Percentiles rank a stretch among this genome's conserved stretches.
Conservation (phyloP, 2,329 filamentous ascomycete genomes). For the Talaromyces sp. region DNA sequence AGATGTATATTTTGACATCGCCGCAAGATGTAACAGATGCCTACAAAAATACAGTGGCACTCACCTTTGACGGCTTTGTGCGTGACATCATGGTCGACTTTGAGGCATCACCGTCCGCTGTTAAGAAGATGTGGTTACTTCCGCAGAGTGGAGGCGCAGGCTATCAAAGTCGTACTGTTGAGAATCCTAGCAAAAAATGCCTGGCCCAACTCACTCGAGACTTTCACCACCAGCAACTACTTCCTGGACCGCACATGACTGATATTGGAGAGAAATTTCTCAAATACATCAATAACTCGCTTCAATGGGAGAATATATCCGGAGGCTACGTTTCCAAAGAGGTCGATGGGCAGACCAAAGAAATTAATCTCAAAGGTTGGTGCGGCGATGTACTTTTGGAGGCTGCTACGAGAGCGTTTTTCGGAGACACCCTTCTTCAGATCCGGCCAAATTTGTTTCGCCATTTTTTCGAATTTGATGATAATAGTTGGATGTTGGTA, state of each 20-base stretch:
- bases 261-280: background rate
- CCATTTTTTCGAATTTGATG: background rate
- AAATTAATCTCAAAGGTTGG: background rate
- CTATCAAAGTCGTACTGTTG: background rate
- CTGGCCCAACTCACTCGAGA: background rate
- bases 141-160: background rate
- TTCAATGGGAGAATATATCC: background rate
- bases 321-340: background rate
- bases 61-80: background rate
- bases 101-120: background rate
- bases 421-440: constrained; percentile 1
- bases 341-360: background rate
- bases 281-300: background rate
- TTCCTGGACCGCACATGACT: background rate
- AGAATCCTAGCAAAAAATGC: background rate
- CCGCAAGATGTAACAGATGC: background rate
- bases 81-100: background rate
- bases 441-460: background rate
- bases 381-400: constrained; percentile 1
- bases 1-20: background rate
- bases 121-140: background rate
- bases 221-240: background rate
- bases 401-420: background rate
- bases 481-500: background rate
- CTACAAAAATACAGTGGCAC: background rate